Evolutionary conservation across 1,284 basidiomycete genomes (phyloP), one percentile per base, ranked within the genome.

Genomic region (Mycena citricolor): DNA sequence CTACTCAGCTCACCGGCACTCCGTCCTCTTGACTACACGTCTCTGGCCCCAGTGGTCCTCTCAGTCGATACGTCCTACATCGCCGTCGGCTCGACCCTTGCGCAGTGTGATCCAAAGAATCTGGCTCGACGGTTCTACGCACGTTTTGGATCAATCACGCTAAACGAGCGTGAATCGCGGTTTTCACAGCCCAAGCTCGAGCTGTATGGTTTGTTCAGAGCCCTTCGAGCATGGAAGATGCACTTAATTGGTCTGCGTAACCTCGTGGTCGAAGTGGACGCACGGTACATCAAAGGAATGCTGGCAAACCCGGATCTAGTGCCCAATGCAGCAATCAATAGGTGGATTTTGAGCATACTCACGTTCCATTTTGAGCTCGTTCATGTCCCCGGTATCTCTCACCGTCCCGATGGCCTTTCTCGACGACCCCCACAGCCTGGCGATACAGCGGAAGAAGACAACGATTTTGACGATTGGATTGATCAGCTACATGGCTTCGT

Each of bases 131-230:
- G 47, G 1, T 56, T 57, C 16, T 57, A 52, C 12, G 49, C 54
- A 0, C 32, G 56, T 13, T 70, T 60, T 42, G 63, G 62, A 0
- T 73, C 65, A 0, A 65, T 75, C 7, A 57, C 61, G 0, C 59
- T 63, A 43, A 69, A 65, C 28, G 58, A 68, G 0, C 12, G 56
- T 0, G 67, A 77, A 48, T 39, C 56, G 0, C 23, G 54, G 0
- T 75, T 70, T 41, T 71, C 64, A 0, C 70, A 74, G 40, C 53
- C 69, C 0, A 74, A 74, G 44, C 44, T 68, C 3, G 65, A 74
- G 38, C 42, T 75, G 0, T 73, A 68, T 42, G 65, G 68, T 0
- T 49, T 72, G 0, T 69, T 62, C 42, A 47, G 61, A 0, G 58
- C 66, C 0, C 51, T 73, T 7, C 31, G 53, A 10, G 51, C 54